A percentile compares a stretch with the other conserved stretches of the same genome.
Evolutionary conservation across 257 asterid genomes (phyloP).

Genomic region (Leptodermis oblonga): DNA sequence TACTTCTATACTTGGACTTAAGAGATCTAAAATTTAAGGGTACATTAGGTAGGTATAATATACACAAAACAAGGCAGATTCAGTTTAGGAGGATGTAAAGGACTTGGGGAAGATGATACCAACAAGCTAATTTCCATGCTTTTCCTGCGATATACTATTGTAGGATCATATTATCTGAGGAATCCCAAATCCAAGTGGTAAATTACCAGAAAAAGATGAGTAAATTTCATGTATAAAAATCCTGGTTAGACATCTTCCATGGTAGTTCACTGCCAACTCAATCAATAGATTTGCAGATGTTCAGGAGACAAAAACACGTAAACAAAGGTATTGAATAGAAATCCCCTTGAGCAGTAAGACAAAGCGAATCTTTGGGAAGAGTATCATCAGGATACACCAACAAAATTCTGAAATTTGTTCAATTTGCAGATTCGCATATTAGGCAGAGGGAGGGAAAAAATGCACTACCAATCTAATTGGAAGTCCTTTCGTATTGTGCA

Average conservation of each 20-base stretch:
- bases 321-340: no score
- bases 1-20: background rate
- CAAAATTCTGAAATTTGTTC: background rate
- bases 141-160: background rate
- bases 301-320: background rate
- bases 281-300: background rate
- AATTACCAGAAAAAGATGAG: background rate
- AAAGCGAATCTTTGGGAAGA: no score
- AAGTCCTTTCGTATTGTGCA: conserved; percentile 89
- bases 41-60: background rate
- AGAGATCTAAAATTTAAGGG: background rate
- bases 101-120: no score
- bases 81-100: background rate
- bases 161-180: background rate
- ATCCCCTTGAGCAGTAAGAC: no score
- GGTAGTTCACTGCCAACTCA: background rate
- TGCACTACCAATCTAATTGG: conserved; percentile 79
- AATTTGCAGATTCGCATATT: background rate
- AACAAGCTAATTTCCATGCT: background rate
- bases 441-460: background rate
- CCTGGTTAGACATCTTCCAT: background rate
- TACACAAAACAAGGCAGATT: background rate
- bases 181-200: background rate
- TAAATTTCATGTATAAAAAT: background rate
- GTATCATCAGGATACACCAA: no score